Evolutionary conservation across 805 yeast species (phyloP), one percentile per base, ranked within the genome.

Genomic region (Metschnikowia orientalis): DNA sequence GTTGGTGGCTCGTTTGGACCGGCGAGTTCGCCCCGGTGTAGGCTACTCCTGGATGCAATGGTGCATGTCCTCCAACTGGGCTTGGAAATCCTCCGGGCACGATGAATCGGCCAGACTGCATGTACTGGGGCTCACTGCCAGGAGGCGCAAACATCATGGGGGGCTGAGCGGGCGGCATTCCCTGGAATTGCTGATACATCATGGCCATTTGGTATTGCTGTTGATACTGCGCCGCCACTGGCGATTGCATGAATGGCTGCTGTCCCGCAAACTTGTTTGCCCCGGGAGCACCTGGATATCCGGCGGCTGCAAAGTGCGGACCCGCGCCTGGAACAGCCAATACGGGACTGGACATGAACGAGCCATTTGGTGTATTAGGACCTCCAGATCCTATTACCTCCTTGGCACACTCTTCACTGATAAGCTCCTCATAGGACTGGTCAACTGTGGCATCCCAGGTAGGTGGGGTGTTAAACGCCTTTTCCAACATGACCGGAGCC

Each of bases 391-490:
- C 13, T 12, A 27, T 32, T 14, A 15, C 11, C 8, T 29, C 32
- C 26, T 13, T 18, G 12, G 40, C 17, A 22, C 41, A 43, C 8
- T 42, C 45, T 35, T 65, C 65, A 2, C 79, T 73, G 57, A 78
- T 77, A 23, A 73, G 53, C 11, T 63, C 57, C 35, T 66, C 71
- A 56, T 76, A 75, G 2, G 81, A 66, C 37, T 73, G 77, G 26
- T 75, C 82, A 15, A 71, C 56, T 2, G 78, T 75, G 29, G 71
- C 60, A 14, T 69, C 66, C 94, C 94, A 84, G 0, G 89, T 80
- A 32, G 94, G 94, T 7, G 85, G 79, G 0, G 90, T 80, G 24
- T 68, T 67, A 54, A 73, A 85, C 5, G 92, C 78, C 46, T 67
- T 75, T 44, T 79, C 88, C 40, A 79, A 63, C 4, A 46, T 42